phyloP scores from a whole-genome alignment of 2,329 filamentous ascomycete genomes.

The Chaetomiaceae sp. region DNA sequence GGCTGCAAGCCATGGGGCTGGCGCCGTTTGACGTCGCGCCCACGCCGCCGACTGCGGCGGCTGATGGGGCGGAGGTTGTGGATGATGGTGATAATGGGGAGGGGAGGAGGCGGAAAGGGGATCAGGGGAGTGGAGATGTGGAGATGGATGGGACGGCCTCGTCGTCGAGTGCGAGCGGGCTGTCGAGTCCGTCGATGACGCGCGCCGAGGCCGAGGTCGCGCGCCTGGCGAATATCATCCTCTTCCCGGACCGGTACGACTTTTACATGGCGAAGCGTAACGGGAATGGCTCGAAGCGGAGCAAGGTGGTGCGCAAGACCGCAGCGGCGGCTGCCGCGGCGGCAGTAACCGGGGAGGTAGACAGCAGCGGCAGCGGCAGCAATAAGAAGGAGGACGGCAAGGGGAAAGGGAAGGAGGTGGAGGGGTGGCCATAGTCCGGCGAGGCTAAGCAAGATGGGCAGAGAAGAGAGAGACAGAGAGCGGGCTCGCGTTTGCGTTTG shows the following conservation, averaged over 20 bases:
- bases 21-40: conserved; percentile 43
- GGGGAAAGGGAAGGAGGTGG: neutral
- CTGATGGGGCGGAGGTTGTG: neutral
- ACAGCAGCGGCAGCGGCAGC: no score
- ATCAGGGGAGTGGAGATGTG: conserved; percentile 17
- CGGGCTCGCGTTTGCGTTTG: no score
- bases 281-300: conserved; percentile 17
- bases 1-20: conserved; percentile 52
- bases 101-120: conserved; percentile 26
- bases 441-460: neutral
- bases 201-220: conserved; percentile 47
- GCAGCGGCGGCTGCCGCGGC: no score
- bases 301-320: no score
- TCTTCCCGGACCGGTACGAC: conserved; percentile 48
- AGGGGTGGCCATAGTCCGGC: neutral
- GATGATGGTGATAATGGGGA: conserved; percentile 20
- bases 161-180: conserved; percentile 9
- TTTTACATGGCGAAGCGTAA: conserved; percentile 39
- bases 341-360: no score
- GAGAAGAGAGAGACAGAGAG: neutral
- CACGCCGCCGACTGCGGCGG: conserved; percentile 27
- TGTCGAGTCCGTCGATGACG: conserved; percentile 14
- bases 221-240: conserved; percentile 49
- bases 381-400: neutral
- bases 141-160: conserved; percentile 19